Evolutionary conservation across 306 rosid species (phyloP).

Genomic region (Citrullus colocynthis): DNA sequence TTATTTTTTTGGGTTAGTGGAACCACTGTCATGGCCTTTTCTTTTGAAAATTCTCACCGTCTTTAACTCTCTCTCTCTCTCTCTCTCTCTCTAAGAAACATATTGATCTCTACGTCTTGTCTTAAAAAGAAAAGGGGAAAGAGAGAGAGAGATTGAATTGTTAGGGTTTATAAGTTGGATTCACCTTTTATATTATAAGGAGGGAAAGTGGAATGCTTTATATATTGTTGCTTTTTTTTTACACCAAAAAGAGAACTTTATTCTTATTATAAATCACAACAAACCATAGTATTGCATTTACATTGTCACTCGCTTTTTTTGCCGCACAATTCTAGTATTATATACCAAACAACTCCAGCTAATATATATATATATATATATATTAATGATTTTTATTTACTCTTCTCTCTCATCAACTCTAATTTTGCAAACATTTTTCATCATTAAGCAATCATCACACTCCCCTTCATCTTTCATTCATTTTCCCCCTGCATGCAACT

Average conservation of each 20-base stretch:
- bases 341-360: background rate
- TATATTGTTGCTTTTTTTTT: background rate
- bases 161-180: conserved; percentile 2
- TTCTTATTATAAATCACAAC: background rate
- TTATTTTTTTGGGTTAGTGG: background rate
- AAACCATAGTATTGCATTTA: background rate
- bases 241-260: background rate
- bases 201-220: conserved; percentile 5
- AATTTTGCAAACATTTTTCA: background rate
- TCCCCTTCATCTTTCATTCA: background rate
- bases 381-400: background rate
- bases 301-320: background rate
- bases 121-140: background rate
- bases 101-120: conserved; percentile 2
- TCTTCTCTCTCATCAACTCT: background rate
- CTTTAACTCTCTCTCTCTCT: background rate
- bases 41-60: background rate
- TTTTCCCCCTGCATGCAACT: background rate
- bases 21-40: background rate
- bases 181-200: background rate
- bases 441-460: background rate
- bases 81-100: background rate
- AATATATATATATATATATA: no score
- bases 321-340: background rate
- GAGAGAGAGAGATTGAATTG: background rate